Evolutionary conservation across 2,329 filamentous ascomycete species (phyloP).

Genomic region (Endocalyx cinctus): DNA sequence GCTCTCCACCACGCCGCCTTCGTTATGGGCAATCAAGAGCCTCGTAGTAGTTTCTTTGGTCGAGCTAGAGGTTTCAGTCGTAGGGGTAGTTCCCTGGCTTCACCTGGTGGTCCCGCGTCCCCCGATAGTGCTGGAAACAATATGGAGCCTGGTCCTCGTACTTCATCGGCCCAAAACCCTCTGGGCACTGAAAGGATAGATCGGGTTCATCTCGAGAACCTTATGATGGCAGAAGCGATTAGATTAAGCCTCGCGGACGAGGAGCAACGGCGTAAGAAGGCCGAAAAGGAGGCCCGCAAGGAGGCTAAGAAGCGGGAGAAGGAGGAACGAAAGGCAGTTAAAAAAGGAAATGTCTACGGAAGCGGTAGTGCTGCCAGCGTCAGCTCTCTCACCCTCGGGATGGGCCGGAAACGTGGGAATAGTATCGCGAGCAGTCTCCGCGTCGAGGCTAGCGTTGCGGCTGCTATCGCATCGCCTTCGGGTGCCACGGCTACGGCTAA

Average conservation of each 20-base stretch:
- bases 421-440: conserved; percentile 56
- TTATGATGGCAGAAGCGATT: conserved; percentile 99
- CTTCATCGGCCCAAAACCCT: conserved; percentile 23
- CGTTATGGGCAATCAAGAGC: conserved; percentile 65
- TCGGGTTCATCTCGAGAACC: conserved; percentile 76
- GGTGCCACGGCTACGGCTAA: no score
- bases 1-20: conserved; percentile 94
- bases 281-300: conserved; percentile 75
- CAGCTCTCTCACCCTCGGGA: conserved; percentile 58
- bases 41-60: conserved; percentile 48
- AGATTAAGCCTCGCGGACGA: conserved; percentile 85
- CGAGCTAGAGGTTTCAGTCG: conserved; percentile 52
- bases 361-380: conserved; percentile 61
- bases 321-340: conserved; percentile 72
- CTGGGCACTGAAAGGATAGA: conserved; percentile 22
- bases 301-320: conserved; percentile 83
- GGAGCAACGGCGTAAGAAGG: conserved; percentile 83
- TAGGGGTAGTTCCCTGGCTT: conserved; percentile 34
- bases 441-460: conserved; percentile 49
- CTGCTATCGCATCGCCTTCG: conserved; percentile 34
- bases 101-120: conserved; percentile 17
- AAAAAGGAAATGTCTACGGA: conserved; percentile 39
- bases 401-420: conserved; percentile 56
- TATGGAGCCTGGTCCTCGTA: conserved; percentile 31
- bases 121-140: no score